These are phyloP conservation scores for Dendrocalamus latiflorus DNA, from an alignment of 202 grass and related monocot genomes.

Conservation along the genomic window DNA sequence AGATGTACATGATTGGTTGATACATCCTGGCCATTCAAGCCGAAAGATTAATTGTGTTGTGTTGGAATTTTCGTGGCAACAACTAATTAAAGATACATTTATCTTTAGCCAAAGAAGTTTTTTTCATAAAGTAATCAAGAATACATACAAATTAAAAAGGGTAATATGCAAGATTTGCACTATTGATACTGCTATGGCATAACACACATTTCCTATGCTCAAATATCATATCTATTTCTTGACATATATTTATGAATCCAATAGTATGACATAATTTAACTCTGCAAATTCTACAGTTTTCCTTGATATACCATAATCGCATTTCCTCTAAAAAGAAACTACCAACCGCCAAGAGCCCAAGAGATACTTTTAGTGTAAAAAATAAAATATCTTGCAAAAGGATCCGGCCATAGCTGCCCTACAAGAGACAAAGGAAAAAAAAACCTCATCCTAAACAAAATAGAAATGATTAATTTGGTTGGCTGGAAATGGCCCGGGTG, in stretches of 20 bases:
- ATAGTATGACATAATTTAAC: background rate
- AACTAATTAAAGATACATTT: background rate
- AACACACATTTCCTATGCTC: background rate
- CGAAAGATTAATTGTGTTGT: background rate
- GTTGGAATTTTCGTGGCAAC: slow-evolving; percentile 29
- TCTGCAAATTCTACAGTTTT: background rate
- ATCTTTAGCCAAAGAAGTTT: background rate
- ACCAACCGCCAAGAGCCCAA: background rate
- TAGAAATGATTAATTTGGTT: slow-evolving; percentile 34
- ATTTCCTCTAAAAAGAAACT: background rate
- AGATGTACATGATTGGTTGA: slow-evolving; percentile 20
- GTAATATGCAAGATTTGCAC: background rate
- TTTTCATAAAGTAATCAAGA: background rate
- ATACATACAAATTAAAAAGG: background rate
- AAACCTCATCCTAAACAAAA: slow-evolving; percentile 37
- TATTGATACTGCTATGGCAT: background rate
- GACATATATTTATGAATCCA: background rate
- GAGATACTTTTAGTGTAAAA: slow-evolving; percentile 2
- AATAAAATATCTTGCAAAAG: slow-evolving; percentile 42
- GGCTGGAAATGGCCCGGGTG: slow-evolving; percentile 31
- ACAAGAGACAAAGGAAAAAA: slow-evolving; percentile 16
- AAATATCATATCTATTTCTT: background rate
- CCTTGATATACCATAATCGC: no score
- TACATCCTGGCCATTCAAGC: slow-evolving; percentile 9
- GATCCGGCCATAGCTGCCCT: background rate